These are phyloP conservation scores for Pelargonium citronellum DNA, from an alignment of 441 rosid genomes.

Conservation along the genomic window DNA sequence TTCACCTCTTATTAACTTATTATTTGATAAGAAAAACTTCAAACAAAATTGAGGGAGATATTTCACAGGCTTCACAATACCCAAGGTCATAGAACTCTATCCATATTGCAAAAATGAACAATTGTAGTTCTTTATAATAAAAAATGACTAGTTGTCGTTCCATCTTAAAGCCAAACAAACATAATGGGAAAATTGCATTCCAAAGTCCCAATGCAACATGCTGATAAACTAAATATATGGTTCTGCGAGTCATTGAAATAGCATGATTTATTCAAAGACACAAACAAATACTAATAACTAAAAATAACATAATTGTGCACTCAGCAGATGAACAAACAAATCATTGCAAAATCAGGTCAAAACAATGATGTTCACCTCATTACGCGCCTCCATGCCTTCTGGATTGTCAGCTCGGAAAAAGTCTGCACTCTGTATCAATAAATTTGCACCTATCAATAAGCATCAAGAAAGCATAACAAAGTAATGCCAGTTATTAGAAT, in stretches of 20 bases:
- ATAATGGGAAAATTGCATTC: not conserved
- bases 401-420: slow-evolving; percentile 96
- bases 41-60: not conserved
- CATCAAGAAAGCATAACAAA: slow-evolving; percentile 16
- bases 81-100: not conserved
- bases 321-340: slow-evolving; percentile 16
- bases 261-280: not conserved
- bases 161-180: not conserved
- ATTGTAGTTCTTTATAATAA: not conserved
- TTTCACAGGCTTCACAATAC: not conserved
- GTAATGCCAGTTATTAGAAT: not conserved
- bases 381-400: slow-evolving; percentile 97
- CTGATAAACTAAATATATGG: slow-evolving; percentile 8
- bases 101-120: not conserved
- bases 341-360: not conserved
- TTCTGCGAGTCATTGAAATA: not conserved
- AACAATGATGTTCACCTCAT: slow-evolving; percentile 57
- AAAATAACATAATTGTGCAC: not conserved
- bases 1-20: not conserved
- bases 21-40: not conserved
- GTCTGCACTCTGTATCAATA: slow-evolving; percentile 75
- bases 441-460: slow-evolving; percentile 26
- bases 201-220: not conserved
- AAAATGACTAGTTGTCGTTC: not conserved
- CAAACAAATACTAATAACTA: slow-evolving; percentile 1